A percentile compares a stretch with the other conserved stretches of the same genome.
Evolutionary conservation across 495 filamentous ascomycete species (phyloP).

Genomic region (Peziza echinospora): DNA sequence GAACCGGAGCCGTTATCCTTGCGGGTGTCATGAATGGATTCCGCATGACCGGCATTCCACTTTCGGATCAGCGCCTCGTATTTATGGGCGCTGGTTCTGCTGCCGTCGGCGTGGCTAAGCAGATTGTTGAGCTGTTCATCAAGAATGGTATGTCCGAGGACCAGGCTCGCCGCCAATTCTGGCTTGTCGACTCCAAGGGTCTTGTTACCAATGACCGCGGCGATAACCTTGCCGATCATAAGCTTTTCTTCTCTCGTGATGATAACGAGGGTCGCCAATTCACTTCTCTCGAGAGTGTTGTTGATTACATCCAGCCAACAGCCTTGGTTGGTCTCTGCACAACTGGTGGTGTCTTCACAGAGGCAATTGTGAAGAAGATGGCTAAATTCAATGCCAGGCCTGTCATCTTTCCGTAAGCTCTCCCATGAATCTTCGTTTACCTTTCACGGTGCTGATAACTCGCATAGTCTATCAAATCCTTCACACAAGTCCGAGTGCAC

Average conservation of each 20-base stretch:
- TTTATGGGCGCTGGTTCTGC: conserved; percentile 93
- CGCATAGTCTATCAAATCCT: conserved; percentile 48
- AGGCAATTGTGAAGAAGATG: conserved; percentile 64
- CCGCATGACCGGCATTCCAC: conserved; percentile 61
- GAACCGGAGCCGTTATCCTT: conserved; percentile 87
- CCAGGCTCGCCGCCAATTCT: conserved; percentile 78
- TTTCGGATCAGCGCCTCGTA: conserved; percentile 79
- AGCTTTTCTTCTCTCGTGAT: conserved; percentile 82
- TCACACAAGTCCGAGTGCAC: conserved; percentile 93
- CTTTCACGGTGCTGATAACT: neutral
- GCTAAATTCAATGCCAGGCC: conserved; percentile 43
- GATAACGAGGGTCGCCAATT: conserved; percentile 87
- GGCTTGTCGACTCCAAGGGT: conserved; percentile 91
- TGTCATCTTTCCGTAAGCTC: conserved; percentile 45
- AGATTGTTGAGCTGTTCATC: conserved; percentile 89
- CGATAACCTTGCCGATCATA: conserved; percentile 87
- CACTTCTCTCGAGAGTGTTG: conserved; percentile 72
- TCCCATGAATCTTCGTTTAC: neutral
- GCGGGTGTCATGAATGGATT: conserved; percentile 89
- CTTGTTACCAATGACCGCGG: conserved; percentile 85
- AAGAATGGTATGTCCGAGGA: conserved; percentile 82
- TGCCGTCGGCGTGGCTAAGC: conserved; percentile 90
- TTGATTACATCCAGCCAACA: conserved; percentile 82
- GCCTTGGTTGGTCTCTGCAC: conserved; percentile 89
- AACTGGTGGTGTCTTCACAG: conserved; percentile 83